These are phyloP conservation scores for Eucalyptus pauciflora DNA, from an alignment of 345 rosid species.

Conservation along the genomic window DNA sequence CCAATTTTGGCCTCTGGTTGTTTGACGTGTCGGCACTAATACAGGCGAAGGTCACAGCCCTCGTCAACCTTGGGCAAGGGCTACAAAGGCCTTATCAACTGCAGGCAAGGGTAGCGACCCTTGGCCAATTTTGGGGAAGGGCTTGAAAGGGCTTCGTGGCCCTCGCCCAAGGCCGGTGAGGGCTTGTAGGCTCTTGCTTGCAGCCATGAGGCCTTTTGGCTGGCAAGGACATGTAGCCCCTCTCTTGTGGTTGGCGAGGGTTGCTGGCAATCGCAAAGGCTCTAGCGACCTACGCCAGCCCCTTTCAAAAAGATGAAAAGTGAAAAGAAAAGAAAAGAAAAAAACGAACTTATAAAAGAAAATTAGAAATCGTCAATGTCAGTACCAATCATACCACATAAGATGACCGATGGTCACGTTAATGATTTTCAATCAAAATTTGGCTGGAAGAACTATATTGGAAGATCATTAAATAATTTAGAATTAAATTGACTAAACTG, in stretches of 20 bases:
- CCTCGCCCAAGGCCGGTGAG: neutral
- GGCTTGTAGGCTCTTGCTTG: neutral
- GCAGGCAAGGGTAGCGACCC: rapidly evolving
- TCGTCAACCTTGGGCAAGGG: neutral
- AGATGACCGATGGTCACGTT: rapidly evolving
- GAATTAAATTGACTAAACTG: neutral
- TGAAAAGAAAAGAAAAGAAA: neutral
- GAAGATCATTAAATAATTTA: neutral
- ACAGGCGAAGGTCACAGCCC: neutral
- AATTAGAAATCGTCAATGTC: neutral
- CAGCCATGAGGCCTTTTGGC: neutral
- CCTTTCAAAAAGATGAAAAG: too few relatives aligned
- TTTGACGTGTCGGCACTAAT: rapidly evolving
- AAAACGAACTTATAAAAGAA: too few relatives aligned
- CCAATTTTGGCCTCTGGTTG: neutral
- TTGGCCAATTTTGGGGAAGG: neutral
- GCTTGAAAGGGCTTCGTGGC: neutral
- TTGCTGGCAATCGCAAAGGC: rapidly evolving
- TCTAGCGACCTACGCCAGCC: rapidly evolving
- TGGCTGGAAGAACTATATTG: neutral
- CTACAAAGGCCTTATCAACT: neutral
- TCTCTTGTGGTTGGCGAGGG: neutral
- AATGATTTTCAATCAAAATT: neutral
- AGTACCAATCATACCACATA: too few relatives aligned
- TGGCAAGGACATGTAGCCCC: neutral